A percentile compares a stretch with the other conserved stretches of the same genome.
Evolutionary conservation across 805 yeast species (phyloP).

Genomic region (Ogataea minuta): DNA sequence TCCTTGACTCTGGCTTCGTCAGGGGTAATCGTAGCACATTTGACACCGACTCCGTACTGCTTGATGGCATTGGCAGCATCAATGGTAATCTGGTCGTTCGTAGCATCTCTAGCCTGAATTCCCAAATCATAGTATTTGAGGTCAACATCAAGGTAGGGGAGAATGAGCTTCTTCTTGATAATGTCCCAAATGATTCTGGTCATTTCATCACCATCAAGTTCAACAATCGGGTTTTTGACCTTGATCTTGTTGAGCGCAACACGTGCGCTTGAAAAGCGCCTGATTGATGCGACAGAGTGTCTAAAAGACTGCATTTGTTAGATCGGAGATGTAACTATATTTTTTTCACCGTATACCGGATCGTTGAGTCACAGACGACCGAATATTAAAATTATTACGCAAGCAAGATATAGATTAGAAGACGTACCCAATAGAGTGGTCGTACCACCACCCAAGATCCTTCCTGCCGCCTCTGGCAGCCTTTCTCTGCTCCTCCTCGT

Average conservation of each 20-base stretch:
- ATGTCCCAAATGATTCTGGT: slow-evolving; percentile 80
- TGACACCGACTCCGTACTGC: slow-evolving; percentile 75
- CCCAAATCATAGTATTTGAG: slow-evolving; percentile 76
- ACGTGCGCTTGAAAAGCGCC: slow-evolving; percentile 29
- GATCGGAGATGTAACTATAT: background rate
- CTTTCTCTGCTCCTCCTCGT: slow-evolving; percentile 14
- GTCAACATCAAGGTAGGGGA: slow-evolving; percentile 70
- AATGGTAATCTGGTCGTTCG: slow-evolving; percentile 69
- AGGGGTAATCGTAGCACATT: slow-evolving; percentile 85
- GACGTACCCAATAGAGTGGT: slow-evolving; percentile 29
- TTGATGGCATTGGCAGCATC: slow-evolving; percentile 78
- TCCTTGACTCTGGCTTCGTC: slow-evolving; percentile 79
- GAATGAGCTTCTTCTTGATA: slow-evolving; percentile 64
- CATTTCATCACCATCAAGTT: slow-evolving; percentile 84
- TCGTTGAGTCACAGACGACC: too few species aligned
- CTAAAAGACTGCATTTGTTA: slow-evolving; percentile 5
- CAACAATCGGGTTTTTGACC: slow-evolving; percentile 73
- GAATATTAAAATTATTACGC: slow-evolving; percentile 1
- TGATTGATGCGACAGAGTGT: slow-evolving; percentile 8
- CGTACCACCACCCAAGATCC: slow-evolving; percentile 30
- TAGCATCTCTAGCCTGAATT: slow-evolving; percentile 63
- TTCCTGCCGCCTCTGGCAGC: slow-evolving; percentile 19
- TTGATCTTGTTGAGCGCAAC: slow-evolving; percentile 51
- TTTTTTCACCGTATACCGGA: slow-evolving; percentile 11
- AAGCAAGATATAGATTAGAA: slow-evolving; percentile 19